Evolutionary conservation across 2,329 filamentous ascomycete species (phyloP), one percentile per base, ranked within the genome.

Genomic region (Grosmannia penicillata): DNA sequence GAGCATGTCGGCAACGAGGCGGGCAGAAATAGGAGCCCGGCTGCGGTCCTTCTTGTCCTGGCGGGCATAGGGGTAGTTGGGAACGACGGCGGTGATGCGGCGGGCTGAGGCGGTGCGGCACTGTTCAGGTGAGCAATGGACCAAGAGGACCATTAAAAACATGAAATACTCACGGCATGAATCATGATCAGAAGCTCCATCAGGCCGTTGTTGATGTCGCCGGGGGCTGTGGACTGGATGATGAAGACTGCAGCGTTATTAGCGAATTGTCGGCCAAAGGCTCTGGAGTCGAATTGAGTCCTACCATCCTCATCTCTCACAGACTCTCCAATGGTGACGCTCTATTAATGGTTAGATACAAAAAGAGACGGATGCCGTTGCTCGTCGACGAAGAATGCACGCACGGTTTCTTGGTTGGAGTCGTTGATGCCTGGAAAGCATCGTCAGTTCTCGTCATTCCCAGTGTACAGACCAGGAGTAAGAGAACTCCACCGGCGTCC

Each of bases 151-250:
- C n/a, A 17, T 11, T 8, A 18, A 18, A 27, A 11, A 18, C 15
- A 27, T 14, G 6, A 11, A 15, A n/a, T 6, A 36, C 44, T 9
- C 38, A 46, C 47, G 46, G 89, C 89, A 56, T 93, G 93, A 60
- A 95, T 93, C 78, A 95, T 94, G 62, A 96, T 95, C 48, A 96
- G 73, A 27, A 96, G 74, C 62, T 98, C 89, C 89, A 98, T 96
- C 43, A 98, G 72, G 36, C 86, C 86, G 58, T 96, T 89, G 62
- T 98, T 98, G 65, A 96, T 93, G 56, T 95, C 87, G 56, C 89
- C 87, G 2, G 89, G 89, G 29, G 83, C 80, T 34, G 91, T 94
- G 19, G 89, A 94, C 62, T 96, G 89, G 43, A 96, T 70, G 52
- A 96, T 93, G 65, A 95, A 96, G 55, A 95, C 43, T 45, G 31